phyloP scores from a whole-genome alignment of 2,329 filamentous ascomycete species.

The Chaetomiaceae sp. region DNA sequence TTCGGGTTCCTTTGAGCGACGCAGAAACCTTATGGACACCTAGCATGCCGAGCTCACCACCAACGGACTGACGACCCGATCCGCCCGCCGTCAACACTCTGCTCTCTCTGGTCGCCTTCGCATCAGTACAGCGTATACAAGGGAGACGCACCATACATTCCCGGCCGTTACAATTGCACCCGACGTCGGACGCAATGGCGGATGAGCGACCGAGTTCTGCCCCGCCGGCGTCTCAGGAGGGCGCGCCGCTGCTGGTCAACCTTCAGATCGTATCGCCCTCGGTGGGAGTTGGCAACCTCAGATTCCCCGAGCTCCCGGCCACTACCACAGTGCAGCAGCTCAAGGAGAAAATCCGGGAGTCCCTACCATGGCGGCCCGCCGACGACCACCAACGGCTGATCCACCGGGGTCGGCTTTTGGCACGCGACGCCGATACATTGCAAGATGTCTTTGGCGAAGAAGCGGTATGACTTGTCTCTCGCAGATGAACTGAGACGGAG shows the following conservation, averaged over 20 bases:
- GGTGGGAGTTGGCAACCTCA: conserved; percentile 47
- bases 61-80: background rate
- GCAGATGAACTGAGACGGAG: background rate
- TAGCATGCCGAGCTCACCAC: conserved; percentile 12
- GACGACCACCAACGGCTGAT: conserved; percentile 58
- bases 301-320: conserved; percentile 45
- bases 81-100: background rate
- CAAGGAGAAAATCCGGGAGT: conserved; percentile 54
- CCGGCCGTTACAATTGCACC: background rate
- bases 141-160: background rate
- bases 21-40: background rate
- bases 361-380: conserved; percentile 45
- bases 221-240: conserved; percentile 3
- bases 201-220: conserved; percentile 17
- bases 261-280: conserved; percentile 58
- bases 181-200: conserved; percentile 18
- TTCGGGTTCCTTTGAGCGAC: background rate
- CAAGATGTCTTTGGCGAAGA: conserved; percentile 54
- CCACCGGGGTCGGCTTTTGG: conserved; percentile 53
- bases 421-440: conserved; percentile 52
- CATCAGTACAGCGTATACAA: background rate
- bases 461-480: conserved; percentile 37
- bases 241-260: conserved; percentile 41
- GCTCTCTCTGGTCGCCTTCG: background rate
- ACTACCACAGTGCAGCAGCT: conserved; percentile 53